Base-by-base conservation (phyloP, 208 protist genomes). In the Leishmania tarentolae region DNA sequence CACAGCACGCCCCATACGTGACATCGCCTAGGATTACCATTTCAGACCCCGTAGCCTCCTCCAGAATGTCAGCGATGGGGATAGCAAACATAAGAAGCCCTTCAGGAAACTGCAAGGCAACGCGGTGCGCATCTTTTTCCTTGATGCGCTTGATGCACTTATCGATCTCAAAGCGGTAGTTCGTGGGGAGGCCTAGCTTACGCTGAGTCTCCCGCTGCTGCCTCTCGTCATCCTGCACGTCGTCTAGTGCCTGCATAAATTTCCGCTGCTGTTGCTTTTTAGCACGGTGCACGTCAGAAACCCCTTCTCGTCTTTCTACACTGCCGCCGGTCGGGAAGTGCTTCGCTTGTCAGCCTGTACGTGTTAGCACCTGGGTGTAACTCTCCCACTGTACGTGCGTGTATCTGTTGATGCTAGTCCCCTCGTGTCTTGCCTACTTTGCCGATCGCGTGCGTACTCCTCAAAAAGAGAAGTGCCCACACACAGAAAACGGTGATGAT, bases 111-210 rank as follows among this genome's bases (percentile, higher is more conserved):
- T 99, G 99, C 78, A 99, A 86, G 11, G 98, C 99, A 11, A 99
- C 99, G 47, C 94, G 83, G 40, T 83, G 95, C 15, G 97, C 95
- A 65, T 93, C 85, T 66, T 93, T 95, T 82, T 98, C 87, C 50
- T 85, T 87, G 35, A 99, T 92, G 46, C 98, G 93, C 89, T 94
- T 98, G 24, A 99, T 93, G 15, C 98, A 99, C 91, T 99, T 99
- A 21, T 98, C 95, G 75, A 99, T 98, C 90, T 99, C 99, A 85
- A 99, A 99, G 82, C 98, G 98, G 88, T 99, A 99, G 89, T 99
- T 99, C 21, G 81, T 85, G 21, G 99, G 99, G 21, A 99, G 91
- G 24, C 90, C 91, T 8, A 84, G 61, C 71, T 63, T 75, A 35
- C 71, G 81, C 81, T 84, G 81, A 69, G 81, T 69, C 76, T 80